A percentile compares a stretch with the other conserved stretches of the same genome.
phyloP scores from a whole-genome alignment of 108 stramenopile genomes.

The Licmophora abbreviata region DNA sequence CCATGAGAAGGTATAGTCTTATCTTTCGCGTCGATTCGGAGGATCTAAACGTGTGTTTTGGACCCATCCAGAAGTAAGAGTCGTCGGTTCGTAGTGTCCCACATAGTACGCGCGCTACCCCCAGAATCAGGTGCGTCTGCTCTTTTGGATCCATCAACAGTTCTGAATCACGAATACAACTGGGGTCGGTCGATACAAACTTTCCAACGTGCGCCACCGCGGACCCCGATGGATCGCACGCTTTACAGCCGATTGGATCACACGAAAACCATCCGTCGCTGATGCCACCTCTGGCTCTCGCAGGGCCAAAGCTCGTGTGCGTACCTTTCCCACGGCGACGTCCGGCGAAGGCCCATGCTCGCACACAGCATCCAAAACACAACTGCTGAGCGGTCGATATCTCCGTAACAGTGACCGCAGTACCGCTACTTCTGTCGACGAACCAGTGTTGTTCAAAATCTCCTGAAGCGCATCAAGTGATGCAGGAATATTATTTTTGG shows the following conservation, averaged over 20 bases:
- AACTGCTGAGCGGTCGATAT: slow-evolving; percentile 72
- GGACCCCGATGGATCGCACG: slow-evolving; percentile 48
- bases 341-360: slow-evolving; percentile 67
- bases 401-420: slow-evolving; percentile 61
- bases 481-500: slow-evolving; percentile 15
- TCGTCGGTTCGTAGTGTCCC: slow-evolving; percentile 57
- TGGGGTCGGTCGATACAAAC: slow-evolving; percentile 49
- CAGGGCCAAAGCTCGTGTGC: slow-evolving; percentile 54
- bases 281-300: slow-evolving; percentile 14
- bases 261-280: slow-evolving; percentile 16
- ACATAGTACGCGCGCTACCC: slow-evolving; percentile 68
- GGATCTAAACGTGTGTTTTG: slow-evolving; percentile 45
- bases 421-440: slow-evolving; percentile 58
- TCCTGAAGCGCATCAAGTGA: slow-evolving; percentile 42
- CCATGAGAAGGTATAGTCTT: slow-evolving; percentile 77
- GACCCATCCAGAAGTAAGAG: slow-evolving; percentile 65
- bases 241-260: slow-evolving; percentile 46
- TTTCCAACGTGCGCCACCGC: slow-evolving; percentile 78
- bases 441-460: slow-evolving; percentile 53
- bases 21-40: slow-evolving; percentile 25
- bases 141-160: background rate
- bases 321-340: slow-evolving; percentile 37
- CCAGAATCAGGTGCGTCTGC: slow-evolving; percentile 44
- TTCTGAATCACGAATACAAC: slow-evolving; percentile 62
- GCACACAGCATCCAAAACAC: slow-evolving; percentile 64